Percentiles rank a stretch among this genome's conserved stretches.
phyloP scores from a whole-genome alignment of 2,329 filamentous ascomycete genomes.

The Alternaria alternata region DNA sequence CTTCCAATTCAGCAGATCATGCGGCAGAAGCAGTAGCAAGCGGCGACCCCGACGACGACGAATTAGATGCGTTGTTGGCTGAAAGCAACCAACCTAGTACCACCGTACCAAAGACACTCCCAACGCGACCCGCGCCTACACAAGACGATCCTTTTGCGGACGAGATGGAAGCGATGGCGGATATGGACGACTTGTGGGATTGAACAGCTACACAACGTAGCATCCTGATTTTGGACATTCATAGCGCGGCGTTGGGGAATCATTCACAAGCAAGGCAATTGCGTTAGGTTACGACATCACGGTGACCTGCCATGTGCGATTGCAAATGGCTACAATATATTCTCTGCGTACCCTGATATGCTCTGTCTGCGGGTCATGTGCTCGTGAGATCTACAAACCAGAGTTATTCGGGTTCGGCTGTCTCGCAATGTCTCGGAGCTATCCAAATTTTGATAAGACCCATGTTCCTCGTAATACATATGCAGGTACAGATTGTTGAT shows the following conservation, averaged over 20 bases:
- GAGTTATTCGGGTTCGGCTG: neutral
- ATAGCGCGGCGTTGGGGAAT: conserved; percentile 38
- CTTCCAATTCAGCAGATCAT: conserved; percentile 25
- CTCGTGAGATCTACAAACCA: neutral
- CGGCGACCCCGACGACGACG: conserved; percentile 59
- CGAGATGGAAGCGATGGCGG: conserved; percentile 52
- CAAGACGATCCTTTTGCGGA: conserved; percentile 49
- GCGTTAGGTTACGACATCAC: neutral
- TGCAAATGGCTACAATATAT: neutral
- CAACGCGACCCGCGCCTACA: conserved; percentile 14
- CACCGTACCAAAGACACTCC: conserved; percentile 17
- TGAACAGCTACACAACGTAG: conserved; percentile 11
- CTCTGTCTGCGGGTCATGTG: neutral
- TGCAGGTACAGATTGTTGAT: conserved; percentile 2
- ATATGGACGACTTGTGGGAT: conserved; percentile 49
- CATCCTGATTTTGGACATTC: conserved; percentile 10
- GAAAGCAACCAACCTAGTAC: conserved; percentile 49
- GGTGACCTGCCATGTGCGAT: neutral
- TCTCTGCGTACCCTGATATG: neutral
- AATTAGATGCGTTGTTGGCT: conserved; percentile 63
- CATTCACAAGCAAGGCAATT: neutral
- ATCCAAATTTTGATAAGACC: neutral
- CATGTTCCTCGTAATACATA: neutral
- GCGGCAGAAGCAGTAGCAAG: conserved; percentile 11
- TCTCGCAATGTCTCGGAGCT: neutral